Percentiles rank a stretch among this genome's conserved stretches.
Conservation (phyloP, 208 protist species). For the Naegleria gruberi region DNA sequence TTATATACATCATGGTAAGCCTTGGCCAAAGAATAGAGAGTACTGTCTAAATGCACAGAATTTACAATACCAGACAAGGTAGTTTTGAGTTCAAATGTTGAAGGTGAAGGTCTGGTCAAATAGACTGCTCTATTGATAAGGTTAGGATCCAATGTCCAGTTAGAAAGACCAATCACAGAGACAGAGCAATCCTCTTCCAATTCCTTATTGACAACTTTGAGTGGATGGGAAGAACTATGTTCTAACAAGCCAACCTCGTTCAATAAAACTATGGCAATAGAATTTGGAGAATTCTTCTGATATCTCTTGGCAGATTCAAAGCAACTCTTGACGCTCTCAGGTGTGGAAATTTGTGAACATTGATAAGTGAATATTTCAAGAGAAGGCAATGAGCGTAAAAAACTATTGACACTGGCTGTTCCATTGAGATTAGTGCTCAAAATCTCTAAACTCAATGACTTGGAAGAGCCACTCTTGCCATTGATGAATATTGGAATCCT, state of each 20-base stretch:
- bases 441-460: constrained; percentile 52
- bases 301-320: constrained; percentile 44
- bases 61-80: constrained; percentile 24
- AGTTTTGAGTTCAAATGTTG: constrained; percentile 17
- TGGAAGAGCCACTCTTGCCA: constrained; percentile 56
- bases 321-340: constrained; percentile 41
- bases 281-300: constrained; percentile 27
- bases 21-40: constrained; percentile 14
- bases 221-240: constrained; percentile 47
- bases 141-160: constrained; percentile 63
- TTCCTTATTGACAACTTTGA: constrained; percentile 64
- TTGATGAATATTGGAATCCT: constrained; percentile 57
- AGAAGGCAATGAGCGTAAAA: constrained; percentile 36
- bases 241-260: constrained; percentile 73
- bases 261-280: constrained; percentile 52
- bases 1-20: constrained; percentile 36
- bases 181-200: constrained; percentile 25
- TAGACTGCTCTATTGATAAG: constrained; percentile 9
- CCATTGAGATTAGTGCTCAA: constrained; percentile 44
- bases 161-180: constrained; percentile 60
- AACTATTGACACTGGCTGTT: constrained; percentile 26
- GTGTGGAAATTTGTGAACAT: constrained; percentile 43
- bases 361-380: constrained; percentile 54
- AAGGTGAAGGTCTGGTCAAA: constrained; percentile 19
- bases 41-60: constrained; percentile 16